phyloP scores from a whole-genome alignment of 768 basidiomycete species.

The Stropharia rugosoannulata region DNA sequence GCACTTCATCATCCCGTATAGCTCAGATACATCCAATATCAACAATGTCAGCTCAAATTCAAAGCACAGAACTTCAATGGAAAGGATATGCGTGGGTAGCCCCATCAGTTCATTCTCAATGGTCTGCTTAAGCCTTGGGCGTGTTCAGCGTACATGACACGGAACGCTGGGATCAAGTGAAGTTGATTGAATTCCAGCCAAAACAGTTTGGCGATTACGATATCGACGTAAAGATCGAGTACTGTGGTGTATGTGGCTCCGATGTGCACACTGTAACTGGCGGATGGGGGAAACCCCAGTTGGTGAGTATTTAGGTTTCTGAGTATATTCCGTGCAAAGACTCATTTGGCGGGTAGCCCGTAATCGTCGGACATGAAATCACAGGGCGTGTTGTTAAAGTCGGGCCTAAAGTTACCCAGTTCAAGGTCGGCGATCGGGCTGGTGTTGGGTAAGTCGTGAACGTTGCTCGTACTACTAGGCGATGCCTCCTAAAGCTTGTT shows the following conservation, averaged over 20 bases:
- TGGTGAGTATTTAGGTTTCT: constrained; percentile 16
- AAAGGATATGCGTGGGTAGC: constrained; percentile 15
- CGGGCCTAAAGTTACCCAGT: constrained; percentile 50
- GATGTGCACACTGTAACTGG: constrained; percentile 46
- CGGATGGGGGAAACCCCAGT: constrained; percentile 30
- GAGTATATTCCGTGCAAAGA: not conserved
- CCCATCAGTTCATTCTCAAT: too few species aligned
- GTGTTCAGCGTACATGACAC: constrained; percentile 29
- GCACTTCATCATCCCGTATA: not conserved
- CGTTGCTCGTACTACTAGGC: constrained; percentile 23
- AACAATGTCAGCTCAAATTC: not conserved
- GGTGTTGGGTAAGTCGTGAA: constrained; percentile 35
- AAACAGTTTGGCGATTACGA: constrained; percentile 54
- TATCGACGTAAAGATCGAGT: constrained; percentile 53
- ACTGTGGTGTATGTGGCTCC: constrained; percentile 51
- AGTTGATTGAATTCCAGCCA: constrained; percentile 48
- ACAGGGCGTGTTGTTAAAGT: constrained; percentile 52
- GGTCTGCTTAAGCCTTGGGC: too few species aligned
- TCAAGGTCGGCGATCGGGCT: constrained; percentile 58
- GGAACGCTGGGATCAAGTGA: constrained; percentile 37
- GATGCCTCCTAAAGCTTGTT: not conserved
- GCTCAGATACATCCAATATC: not conserved
- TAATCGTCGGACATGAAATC: constrained; percentile 54
- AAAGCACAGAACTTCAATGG: constrained; percentile 4
- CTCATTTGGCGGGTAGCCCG: constrained; percentile 20